A percentile compares a stretch with the other conserved stretches of the same genome.
These are phyloP conservation scores for Rhizophagus clarus DNA, from an alignment of 192 early-diverging fungal genomes.

Conservation along the genomic window DNA sequence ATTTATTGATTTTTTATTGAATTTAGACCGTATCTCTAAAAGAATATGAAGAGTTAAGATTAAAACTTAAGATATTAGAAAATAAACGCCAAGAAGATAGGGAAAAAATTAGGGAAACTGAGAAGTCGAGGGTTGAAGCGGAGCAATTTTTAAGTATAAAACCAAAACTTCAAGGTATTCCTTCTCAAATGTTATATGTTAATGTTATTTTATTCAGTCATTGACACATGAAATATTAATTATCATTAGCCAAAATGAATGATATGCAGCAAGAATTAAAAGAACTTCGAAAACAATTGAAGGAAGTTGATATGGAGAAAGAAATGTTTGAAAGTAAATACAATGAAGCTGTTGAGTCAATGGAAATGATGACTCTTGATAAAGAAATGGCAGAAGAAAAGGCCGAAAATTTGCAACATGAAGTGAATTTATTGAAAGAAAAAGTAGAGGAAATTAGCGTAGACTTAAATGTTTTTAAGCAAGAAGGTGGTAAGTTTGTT, in stretches of 20 bases:
- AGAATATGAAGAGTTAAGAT: conserved; percentile 79
- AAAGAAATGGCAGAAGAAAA: conserved; percentile 91
- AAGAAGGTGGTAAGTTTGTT: conserved; percentile 53
- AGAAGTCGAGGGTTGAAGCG: conserved; percentile 70
- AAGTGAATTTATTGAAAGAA: conserved; percentile 72
- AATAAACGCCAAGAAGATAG: conserved; percentile 81
- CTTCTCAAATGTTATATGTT: neutral
- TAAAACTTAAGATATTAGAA: conserved; percentile 78
- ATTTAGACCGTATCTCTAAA: conserved; percentile 57
- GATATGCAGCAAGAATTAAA: conserved; percentile 76
- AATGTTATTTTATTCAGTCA: neutral
- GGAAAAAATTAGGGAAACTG: conserved; percentile 71
- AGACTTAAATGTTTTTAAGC: conserved; percentile 65
- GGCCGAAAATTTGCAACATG: conserved; percentile 74
- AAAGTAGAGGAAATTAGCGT: conserved; percentile 77
- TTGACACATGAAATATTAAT: neutral
- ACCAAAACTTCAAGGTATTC: conserved; percentile 64
- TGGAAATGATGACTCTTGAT: conserved; percentile 89
- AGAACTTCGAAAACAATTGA: conserved; percentile 58
- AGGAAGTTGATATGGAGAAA: conserved; percentile 59
- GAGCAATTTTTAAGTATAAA: conserved; percentile 67
- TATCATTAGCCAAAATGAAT: conserved; percentile 57
- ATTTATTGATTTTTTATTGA: neutral
- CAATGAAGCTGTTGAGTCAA: conserved; percentile 70
- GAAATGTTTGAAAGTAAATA: conserved; percentile 69